A percentile compares a stretch with the other conserved stretches of the same genome.
Evolutionary conservation across 805 yeast species (phyloP).

Genomic region (Nematodospora valgi): DNA sequence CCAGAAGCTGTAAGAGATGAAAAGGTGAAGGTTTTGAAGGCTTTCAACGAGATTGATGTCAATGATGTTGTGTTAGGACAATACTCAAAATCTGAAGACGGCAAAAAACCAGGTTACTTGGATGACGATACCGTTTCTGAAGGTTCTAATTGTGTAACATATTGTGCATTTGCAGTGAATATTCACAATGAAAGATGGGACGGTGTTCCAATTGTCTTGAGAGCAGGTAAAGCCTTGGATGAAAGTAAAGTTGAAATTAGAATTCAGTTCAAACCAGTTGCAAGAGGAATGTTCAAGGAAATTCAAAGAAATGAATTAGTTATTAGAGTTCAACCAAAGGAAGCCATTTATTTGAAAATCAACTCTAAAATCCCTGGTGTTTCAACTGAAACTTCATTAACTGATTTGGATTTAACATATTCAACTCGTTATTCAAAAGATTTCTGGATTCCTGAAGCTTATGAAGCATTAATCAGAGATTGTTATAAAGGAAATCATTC

Average conservation of each 20-base stretch:
- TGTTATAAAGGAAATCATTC: conserved; percentile 90
- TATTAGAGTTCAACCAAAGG: conserved; percentile 90
- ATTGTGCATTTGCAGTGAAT: conserved; percentile 76
- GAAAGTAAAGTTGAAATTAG: conserved; percentile 94
- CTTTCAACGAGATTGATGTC: conserved; percentile 64
- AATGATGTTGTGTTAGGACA: conserved; percentile 82
- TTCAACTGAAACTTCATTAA: conserved; percentile 72
- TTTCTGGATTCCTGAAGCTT: conserved; percentile 96
- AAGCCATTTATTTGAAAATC: conserved; percentile 89
- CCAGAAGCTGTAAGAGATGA: conserved; percentile 96
- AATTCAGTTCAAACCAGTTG: conserved; percentile 84
- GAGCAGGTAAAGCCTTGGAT: conserved; percentile 98
- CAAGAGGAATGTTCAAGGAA: conserved; percentile 74
- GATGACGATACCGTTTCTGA: conserved; percentile 88
- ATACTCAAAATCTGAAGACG: conserved; percentile 80
- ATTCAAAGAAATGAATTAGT: conserved; percentile 92
- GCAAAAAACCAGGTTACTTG: conserved; percentile 81
- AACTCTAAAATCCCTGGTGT: conserved; percentile 94
- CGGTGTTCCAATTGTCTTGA: conserved; percentile 91
- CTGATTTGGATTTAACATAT: conserved; percentile 90
- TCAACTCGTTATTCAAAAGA: conserved; percentile 70
- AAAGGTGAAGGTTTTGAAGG: conserved; percentile 87
- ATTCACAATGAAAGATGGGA: conserved; percentile 96
- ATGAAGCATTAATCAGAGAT: conserved; percentile 92
- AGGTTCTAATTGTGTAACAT: conserved; percentile 85